phyloP scores from a whole-genome alignment of 140 eudicot species.

The Cichorium intybus region DNA sequence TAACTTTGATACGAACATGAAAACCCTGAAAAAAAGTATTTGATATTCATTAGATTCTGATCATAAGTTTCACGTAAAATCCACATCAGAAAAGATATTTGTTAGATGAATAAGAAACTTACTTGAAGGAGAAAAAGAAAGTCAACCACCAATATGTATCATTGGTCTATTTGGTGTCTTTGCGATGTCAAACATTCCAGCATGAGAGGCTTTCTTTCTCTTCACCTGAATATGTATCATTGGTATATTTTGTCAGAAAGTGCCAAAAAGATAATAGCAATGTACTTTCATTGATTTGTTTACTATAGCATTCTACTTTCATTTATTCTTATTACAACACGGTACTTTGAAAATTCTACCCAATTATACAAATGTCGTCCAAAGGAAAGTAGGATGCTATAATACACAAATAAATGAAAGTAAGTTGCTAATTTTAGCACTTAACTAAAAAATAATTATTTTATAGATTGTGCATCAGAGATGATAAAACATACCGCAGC shows the following conservation, averaged over 20 bases:
- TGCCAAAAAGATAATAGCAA: too few species aligned
- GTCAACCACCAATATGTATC: constrained; percentile 96
- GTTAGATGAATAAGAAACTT: constrained; percentile 25
- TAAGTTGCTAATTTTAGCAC: background rate
- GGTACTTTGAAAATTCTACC: too few species aligned
- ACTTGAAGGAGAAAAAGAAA: constrained; percentile 27
- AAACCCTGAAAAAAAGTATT: constrained; percentile 26
- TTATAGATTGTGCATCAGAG: constrained; percentile 2
- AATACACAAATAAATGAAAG: too few species aligned
- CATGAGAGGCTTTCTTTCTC: constrained; percentile 95
- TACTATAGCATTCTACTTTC: too few species aligned
- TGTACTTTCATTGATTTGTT: too few species aligned
- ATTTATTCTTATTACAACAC: too few species aligned
- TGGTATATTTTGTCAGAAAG: background rate
- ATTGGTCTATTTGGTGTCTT: constrained; percentile 97
- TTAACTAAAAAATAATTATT: background rate
- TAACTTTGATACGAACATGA: background rate
- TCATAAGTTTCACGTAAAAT: background rate
- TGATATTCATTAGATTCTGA: constrained; percentile 6
- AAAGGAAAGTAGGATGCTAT: too few species aligned
- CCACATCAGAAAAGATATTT: background rate
- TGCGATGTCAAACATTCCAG: constrained; percentile 97
- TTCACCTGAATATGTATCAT: constrained; percentile 51
- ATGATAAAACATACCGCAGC: constrained; percentile 63
- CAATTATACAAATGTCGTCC: too few species aligned